Conservation (phyloP, 768 basidiomycete species). For the Calocybe gangraenosa region DNA sequence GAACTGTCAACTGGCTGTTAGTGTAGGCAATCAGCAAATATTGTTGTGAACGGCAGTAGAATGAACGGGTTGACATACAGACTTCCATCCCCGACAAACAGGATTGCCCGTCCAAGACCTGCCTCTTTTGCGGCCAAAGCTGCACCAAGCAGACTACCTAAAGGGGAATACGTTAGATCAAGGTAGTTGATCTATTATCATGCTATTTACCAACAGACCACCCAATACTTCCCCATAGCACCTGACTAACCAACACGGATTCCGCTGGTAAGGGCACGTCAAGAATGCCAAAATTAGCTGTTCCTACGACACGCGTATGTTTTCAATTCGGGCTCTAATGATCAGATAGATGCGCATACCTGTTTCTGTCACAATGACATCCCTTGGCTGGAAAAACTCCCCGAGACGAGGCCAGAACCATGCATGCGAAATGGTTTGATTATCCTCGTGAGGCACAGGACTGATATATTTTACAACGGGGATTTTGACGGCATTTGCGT, state of each 20-base stretch:
- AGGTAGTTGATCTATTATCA: not conserved
- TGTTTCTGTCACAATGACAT: slow-evolving; percentile 86
- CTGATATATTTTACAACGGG: slow-evolving; percentile 41
- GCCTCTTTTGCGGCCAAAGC: slow-evolving; percentile 74
- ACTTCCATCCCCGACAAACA: slow-evolving; percentile 86
- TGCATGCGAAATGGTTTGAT: slow-evolving; percentile 61
- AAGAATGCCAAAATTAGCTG: slow-evolving; percentile 80
- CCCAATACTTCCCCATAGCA: slow-evolving; percentile 91
- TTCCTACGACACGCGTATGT: slow-evolving; percentile 35
- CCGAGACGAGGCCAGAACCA: slow-evolving; percentile 84
- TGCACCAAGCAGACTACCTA: slow-evolving; percentile 68
- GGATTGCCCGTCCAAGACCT: slow-evolving; percentile 60
- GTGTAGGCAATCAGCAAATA: slow-evolving; percentile 6
- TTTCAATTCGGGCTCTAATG: not conserved
- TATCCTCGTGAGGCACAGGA: slow-evolving; percentile 45
- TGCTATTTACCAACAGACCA: slow-evolving; percentile 67
- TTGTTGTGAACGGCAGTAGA: not conserved
- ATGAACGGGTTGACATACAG: slow-evolving; percentile 42
- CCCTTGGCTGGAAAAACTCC: slow-evolving; percentile 64
- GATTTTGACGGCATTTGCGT: slow-evolving; percentile 34
- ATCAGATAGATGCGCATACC: slow-evolving; percentile 32
- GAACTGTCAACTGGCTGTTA: slow-evolving; percentile 67
- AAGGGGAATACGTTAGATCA: not conserved
- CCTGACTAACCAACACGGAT: slow-evolving; percentile 63
- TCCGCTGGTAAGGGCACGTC: slow-evolving; percentile 77